Base-by-base conservation (phyloP, 2,329 filamentous ascomycete species). In the Zelopaecilomyces penicillatus region DNA sequence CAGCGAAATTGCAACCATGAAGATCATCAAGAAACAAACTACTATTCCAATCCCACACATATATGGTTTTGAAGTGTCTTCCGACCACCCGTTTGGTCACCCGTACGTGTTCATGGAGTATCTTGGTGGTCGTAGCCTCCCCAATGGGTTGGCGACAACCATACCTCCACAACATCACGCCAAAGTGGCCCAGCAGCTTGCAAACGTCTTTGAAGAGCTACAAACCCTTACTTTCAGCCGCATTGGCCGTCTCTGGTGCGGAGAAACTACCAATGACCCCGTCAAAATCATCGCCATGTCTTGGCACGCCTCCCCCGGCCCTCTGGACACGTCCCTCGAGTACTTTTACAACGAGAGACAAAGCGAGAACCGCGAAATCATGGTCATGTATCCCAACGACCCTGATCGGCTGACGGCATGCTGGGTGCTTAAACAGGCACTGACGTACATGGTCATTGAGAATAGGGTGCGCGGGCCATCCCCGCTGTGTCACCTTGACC, bases 381-480 rank as follows among this genome's bases (percentile, higher is more conserved):
- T 53, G 4, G 29, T 43, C 10, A 30, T 49, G 30, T 54, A 60
- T 41, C 50, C 51, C n/a, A 39, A 55, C 37, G 51, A 56, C 28
- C 50, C 53, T 19, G 32, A 33, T 39, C 61, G 55, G 57, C 33
- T 42, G 12, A 59, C 58, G 30, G 57, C 56, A 30, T 63, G 61
- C 31, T 64, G 56, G 61, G 49, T 63, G 33, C 43, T 61, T 29
- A 63, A 62, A 46, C 50, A 42, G 9, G 46, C 56, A 34, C 45
- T 62, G 9, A 30, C 57, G 11, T 54, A 62, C 5, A 58, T 59
- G 6, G 45, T 60, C 28, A 46, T 61, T 36, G 56, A 61, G 41
- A 54, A 57, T 32, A 50, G 55, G 41, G 46, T 62, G 19, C 49
- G 51, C 42, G 60, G 64, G 37, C 63, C 63, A 10, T 67, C 64